A percentile compares a stretch with the other conserved stretches of the same genome.
phyloP scores from a whole-genome alignment of 805 yeast species.

The Nakazawaea holstii region DNA sequence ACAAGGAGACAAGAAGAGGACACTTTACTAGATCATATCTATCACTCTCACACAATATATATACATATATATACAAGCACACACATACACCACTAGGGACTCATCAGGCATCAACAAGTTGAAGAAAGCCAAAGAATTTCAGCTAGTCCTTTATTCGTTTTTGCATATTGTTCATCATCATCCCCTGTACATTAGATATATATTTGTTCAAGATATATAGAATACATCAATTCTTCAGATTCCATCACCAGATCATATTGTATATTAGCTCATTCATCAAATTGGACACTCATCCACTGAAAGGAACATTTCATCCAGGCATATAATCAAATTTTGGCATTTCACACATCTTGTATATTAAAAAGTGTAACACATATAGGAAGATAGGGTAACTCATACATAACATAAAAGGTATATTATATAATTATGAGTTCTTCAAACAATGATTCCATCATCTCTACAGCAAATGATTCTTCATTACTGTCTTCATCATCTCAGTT shows the following conservation, averaged over 20 bases:
- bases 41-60: too few relatives aligned
- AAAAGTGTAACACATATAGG: background rate
- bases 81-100: too few relatives aligned
- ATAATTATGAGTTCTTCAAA: constrained; percentile 7
- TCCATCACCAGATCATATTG: background rate
- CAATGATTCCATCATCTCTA: constrained; percentile 6
- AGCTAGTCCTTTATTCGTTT: too few relatives aligned
- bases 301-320: background rate
- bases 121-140: too few relatives aligned
- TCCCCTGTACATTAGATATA: background rate
- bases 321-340: too few relatives aligned
- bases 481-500: background rate
- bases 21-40: background rate
- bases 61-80: background rate
- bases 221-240: too few relatives aligned
- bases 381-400: constrained; percentile 1
- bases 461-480: constrained; percentile 5
- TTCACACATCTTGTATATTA: background rate
- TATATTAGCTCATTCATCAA: background rate
- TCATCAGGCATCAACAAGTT: too few relatives aligned
- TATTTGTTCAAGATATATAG: too few relatives aligned
- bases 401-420: background rate
- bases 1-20: background rate
- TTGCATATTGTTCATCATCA: too few relatives aligned
- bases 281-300: background rate